These are phyloP conservation scores for Glarea lozoyensis DNA, from an alignment of 495 filamentous ascomycete species.

Conservation along the genomic window DNA sequence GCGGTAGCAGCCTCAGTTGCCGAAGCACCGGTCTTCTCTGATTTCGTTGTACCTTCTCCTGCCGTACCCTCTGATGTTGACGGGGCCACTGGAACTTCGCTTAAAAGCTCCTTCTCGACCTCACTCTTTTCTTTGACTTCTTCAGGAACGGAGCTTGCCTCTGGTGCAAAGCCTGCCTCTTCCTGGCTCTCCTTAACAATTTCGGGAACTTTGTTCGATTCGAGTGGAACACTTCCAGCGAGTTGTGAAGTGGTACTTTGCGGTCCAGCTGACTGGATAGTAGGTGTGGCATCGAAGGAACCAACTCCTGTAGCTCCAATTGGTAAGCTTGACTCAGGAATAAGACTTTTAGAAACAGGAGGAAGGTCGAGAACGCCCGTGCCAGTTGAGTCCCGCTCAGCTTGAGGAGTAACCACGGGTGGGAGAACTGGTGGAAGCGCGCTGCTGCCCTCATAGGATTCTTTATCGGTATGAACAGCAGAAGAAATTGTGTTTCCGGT, in stretches of 20 bases:
- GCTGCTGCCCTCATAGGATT: slow-evolving; percentile 50
- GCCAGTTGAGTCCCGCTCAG: slow-evolving; percentile 35
- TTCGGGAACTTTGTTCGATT: slow-evolving; percentile 52
- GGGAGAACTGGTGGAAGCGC: slow-evolving; percentile 41
- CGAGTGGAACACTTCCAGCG: slow-evolving; percentile 61
- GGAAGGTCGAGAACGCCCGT: slow-evolving; percentile 51
- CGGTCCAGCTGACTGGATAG: slow-evolving; percentile 60
- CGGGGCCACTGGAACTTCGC: slow-evolving; percentile 46
- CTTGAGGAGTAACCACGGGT: slow-evolving; percentile 32
- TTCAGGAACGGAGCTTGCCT: slow-evolving; percentile 47
- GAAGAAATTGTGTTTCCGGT: slow-evolving; percentile 44
- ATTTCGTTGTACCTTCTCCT: slow-evolving; percentile 36
- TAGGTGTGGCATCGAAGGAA: slow-evolving; percentile 30
- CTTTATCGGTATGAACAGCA: slow-evolving; percentile 56
- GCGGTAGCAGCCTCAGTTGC: slow-evolving; percentile 31
- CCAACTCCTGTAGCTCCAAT: slow-evolving; percentile 36
- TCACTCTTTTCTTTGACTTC: slow-evolving; percentile 52
- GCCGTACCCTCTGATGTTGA: slow-evolving; percentile 48
- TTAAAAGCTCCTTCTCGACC: slow-evolving; percentile 51
- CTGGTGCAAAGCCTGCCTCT: slow-evolving; percentile 46
- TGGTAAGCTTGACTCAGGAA: slow-evolving; percentile 81
- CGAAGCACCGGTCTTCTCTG: slow-evolving; percentile 32
- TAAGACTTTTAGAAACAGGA: slow-evolving; percentile 53
- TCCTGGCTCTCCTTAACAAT: slow-evolving; percentile 60
- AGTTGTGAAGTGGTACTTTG: slow-evolving; percentile 64